Evolutionary conservation across 768 basidiomycete genomes (phyloP), one percentile per base, ranked within the genome.

Genomic region (Calocybe gangraenosa): DNA sequence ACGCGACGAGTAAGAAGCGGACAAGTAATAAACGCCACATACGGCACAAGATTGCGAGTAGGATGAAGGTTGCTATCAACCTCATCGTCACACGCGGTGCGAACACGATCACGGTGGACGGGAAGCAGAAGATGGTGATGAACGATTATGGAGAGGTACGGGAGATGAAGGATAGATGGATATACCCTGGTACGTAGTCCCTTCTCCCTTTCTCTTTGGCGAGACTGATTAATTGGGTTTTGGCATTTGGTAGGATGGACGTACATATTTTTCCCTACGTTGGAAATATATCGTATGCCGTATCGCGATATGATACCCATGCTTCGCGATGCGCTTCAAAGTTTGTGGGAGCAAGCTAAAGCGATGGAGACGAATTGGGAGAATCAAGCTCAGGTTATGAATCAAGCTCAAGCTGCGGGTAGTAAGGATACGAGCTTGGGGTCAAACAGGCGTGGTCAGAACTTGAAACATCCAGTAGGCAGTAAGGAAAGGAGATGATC

Each of bases 211-310:
- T 42, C 19, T 47, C 13, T 21, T 5, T 3, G 9, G 18, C 33
- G 15, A 19, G n/a, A 18, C 40, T 36, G 13, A 48, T 10, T n/a
- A n/a, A 15, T 6, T n/a, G n/a, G n/a, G n/a, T 37, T 7, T 30
- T 20, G 33, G 11, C 34, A 4, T n/a, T n/a, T n/a, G 19, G 18
- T 10, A 77, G 77, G 70, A n/a, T 79, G 77, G 77, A 64, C 73
- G 33, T 79, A 79, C 44, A 51, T 71, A 28, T 66, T 74, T 42
- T 59, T 52, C 14, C 69, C 70, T 7, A 65, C 57, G 0, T 54
- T 67, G 2, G 62, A 65, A 30, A 46, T 76, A 1, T 71, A 73
- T 49, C 62, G 62, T 5, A 74, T 73, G 72, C 69, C 74, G 0
- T 74, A 70, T 52, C 44, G 63, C 1, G 52, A 64, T 6, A 59